phyloP scores from a whole-genome alignment of 192 early-diverging fungal genomes.

The Rhizoclosmatium globosum region DNA sequence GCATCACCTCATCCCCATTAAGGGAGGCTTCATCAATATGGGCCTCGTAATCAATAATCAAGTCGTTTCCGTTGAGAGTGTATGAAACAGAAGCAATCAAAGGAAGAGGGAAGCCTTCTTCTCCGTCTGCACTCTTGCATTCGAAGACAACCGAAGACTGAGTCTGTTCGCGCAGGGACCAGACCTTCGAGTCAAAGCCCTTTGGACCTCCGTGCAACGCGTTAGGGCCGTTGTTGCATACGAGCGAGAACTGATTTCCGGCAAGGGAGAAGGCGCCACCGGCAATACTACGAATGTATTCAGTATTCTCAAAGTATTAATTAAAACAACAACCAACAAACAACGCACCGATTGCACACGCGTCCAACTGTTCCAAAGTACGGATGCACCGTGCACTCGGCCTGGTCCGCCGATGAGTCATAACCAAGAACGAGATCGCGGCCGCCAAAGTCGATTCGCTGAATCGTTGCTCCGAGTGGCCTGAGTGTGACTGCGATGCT shows the following conservation, averaged over 20 bases:
- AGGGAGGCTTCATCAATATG: constrained; percentile 58
- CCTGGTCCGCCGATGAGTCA: constrained; percentile 48
- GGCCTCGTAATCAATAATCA: constrained; percentile 56
- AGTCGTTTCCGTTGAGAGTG: constrained; percentile 38
- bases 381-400: constrained; percentile 1
- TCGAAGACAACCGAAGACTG: constrained; percentile 66
- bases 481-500: neutral
- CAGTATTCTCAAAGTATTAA: neutral
- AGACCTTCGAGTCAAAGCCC: constrained; percentile 79
- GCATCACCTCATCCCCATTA: constrained; percentile 33
- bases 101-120: constrained; percentile 83
- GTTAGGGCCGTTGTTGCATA: constrained; percentile 78
- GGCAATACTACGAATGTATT: neutral
- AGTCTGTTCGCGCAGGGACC: constrained; percentile 53
- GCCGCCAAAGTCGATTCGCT: constrained; percentile 14
- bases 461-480: constrained; percentile 36
- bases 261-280: constrained; percentile 65
- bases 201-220: constrained; percentile 80
- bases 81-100: constrained; percentile 68
- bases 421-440: constrained; percentile 70
- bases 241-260: constrained; percentile 60
- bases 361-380: constrained; percentile 6
- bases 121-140: constrained; percentile 71
- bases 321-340: neutral
- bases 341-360: neutral